These are phyloP conservation scores for Eremochloa ophiuroides DNA, from an alignment of 176 grass and related monocot genomes.

Conservation along the genomic window DNA sequence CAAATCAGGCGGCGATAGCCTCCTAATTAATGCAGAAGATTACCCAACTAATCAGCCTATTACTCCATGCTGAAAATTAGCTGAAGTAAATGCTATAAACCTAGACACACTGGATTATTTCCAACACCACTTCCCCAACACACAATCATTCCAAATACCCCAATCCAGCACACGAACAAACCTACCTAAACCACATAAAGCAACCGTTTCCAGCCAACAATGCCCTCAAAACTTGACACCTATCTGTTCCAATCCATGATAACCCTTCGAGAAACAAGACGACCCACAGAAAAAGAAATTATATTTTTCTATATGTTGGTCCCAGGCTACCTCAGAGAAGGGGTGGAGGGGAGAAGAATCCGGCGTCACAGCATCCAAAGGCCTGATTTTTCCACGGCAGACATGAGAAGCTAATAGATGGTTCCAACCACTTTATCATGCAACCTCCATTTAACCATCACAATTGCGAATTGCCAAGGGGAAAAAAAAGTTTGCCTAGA, in stretches of 20 bases:
- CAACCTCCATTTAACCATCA: not conserved
- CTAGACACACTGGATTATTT: not conserved
- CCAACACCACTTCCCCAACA: not conserved
- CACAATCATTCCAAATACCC: not conserved
- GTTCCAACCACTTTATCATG: not conserved
- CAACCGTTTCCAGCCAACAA: not conserved
- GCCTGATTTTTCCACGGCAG: not conserved
- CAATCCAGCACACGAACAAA: slow-evolving; percentile 6
- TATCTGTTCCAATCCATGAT: not conserved
- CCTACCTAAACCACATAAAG: not conserved
- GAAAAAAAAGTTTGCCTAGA: not conserved
- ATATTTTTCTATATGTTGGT: not conserved
- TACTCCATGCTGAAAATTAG: not conserved
- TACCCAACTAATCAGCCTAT: not conserved
- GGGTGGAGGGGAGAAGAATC: not conserved
- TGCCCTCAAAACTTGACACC: not conserved
- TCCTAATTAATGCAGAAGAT: not conserved
- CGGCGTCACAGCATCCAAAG: not conserved
- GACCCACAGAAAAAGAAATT: not conserved
- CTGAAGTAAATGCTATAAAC: not conserved
- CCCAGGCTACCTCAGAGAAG: not conserved
- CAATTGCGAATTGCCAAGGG: not conserved
- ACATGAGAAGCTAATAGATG: not conserved
- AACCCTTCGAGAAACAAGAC: not conserved
- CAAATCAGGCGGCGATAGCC: not conserved